Evolutionary conservation across 306 rosid species (phyloP).

Genomic region (Ormosia emarginata): DNA sequence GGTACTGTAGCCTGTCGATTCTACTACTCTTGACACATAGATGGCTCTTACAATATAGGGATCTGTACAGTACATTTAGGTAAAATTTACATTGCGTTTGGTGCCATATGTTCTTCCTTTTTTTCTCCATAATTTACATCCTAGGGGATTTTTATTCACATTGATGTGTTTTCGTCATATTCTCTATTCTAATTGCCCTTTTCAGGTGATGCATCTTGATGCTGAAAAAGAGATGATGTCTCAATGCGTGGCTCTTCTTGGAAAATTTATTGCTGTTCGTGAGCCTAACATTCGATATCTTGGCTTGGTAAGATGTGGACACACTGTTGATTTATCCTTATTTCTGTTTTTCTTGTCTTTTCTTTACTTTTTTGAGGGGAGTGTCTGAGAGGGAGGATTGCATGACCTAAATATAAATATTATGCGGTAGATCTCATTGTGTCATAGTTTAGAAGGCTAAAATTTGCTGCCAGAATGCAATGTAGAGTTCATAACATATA

Average conservation of each 20-base stretch:
- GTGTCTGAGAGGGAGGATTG: background rate
- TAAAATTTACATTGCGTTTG: background rate
- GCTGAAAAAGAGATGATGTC: conserved; percentile 94
- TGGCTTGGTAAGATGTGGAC: conserved; percentile 58
- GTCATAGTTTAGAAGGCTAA: background rate
- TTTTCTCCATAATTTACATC: background rate
- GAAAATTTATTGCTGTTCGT: conserved; percentile 84
- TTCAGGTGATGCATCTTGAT: conserved; percentile 89
- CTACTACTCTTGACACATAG: background rate
- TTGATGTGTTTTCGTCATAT: background rate
- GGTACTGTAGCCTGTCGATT: background rate
- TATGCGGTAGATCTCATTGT: background rate
- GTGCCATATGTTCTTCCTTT: background rate
- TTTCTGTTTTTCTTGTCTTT: background rate
- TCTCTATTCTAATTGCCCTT: conserved; percentile 1
- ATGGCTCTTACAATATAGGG: background rate
- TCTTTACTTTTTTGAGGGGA: background rate
- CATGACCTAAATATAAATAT: background rate
- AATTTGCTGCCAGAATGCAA: background rate
- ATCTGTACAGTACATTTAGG: background rate
- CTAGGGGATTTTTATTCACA: background rate
- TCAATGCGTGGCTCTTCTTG: conserved; percentile 85
- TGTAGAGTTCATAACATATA: conserved; percentile 16
- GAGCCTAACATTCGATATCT: conserved; percentile 85
- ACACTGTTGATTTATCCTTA: background rate